Conservation (phyloP, 108 stramenopile genomes). For the Cylindrotheca fusiformis region DNA sequence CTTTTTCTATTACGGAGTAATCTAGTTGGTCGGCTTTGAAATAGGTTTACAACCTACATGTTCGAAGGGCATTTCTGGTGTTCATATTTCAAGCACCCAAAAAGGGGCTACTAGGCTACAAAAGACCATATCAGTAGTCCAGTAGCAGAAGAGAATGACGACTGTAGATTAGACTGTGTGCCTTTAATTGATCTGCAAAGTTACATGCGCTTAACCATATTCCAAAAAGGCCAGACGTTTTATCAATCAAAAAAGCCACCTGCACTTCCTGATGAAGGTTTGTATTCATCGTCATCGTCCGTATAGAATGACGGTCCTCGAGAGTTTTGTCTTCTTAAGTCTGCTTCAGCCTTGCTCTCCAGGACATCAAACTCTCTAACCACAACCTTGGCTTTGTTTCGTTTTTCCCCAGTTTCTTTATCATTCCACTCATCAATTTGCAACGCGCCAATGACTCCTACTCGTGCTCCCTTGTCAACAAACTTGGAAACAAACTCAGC, state of each 20-base stretch:
- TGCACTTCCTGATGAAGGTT: constrained; percentile 16
- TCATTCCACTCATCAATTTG: constrained; percentile 66
- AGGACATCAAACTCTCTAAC: constrained; percentile 76
- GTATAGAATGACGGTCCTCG: constrained; percentile 24
- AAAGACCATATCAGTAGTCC: too few species aligned
- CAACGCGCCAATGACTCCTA: constrained; percentile 68
- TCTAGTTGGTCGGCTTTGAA: too few species aligned
- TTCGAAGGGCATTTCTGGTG: too few species aligned
- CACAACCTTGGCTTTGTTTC: constrained; percentile 50
- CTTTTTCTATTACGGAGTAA: too few species aligned
- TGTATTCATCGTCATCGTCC: constrained; percentile 32
- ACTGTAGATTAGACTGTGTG: too few species aligned
- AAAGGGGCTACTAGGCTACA: too few species aligned
- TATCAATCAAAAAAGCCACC: constrained; percentile 22
- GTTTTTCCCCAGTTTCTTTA: constrained; percentile 53
- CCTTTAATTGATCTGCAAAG: too few species aligned
- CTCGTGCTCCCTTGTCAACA: constrained; percentile 69
- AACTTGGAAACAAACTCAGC: constrained; percentile 82
- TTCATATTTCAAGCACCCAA: too few species aligned
- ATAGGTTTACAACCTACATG: too few species aligned
- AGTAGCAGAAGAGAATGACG: too few species aligned
- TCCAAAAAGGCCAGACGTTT: too few species aligned
- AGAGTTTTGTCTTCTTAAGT: constrained; percentile 29
- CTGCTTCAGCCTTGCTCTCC: constrained; percentile 75
- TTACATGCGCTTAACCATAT: too few species aligned